Conservation (phyloP, 2,329 filamentous ascomycete genomes). For the Penicillium sp. region DNA sequence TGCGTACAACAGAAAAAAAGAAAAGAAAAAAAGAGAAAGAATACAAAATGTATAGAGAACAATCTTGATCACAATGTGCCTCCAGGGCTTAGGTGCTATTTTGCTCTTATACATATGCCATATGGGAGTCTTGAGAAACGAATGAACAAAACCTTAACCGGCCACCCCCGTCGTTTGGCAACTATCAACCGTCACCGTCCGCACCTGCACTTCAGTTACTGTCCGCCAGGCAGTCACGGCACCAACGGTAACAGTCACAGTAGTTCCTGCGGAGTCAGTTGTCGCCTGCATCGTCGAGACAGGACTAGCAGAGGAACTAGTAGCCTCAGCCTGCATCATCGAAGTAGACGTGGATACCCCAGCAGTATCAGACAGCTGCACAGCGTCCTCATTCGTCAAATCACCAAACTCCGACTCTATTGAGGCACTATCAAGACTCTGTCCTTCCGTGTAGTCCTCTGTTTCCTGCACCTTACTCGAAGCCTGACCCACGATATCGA, state of each 20-base stretch:
- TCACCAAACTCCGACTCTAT: slow-evolving; percentile 41
- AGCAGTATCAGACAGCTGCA: slow-evolving; percentile 4
- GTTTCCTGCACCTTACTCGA: slow-evolving; percentile 12
- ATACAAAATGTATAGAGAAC: background rate
- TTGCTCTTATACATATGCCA: background rate
- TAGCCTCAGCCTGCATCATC: slow-evolving; percentile 1
- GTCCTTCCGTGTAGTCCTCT: slow-evolving; percentile 30
- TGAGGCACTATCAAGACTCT: slow-evolving; percentile 41
- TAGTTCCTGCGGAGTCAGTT: background rate
- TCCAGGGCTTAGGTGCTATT: background rate
- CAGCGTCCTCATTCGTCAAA: slow-evolving; percentile 15
- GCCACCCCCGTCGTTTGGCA: slow-evolving; percentile 17
- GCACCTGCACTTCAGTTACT: slow-evolving; percentile 7
- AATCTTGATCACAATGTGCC: background rate
- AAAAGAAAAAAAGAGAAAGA: background rate
- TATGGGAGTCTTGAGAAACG: background rate
- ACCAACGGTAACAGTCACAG: background rate
- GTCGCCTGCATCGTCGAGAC: background rate
- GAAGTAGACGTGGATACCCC: background rate
- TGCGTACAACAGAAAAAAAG: background rate
- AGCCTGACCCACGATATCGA: slow-evolving; percentile 40
- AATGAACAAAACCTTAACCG: background rate
- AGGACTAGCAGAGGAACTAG: background rate
- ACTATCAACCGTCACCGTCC: slow-evolving; percentile 23
- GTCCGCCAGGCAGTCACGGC: slow-evolving; percentile 31